phyloP scores from a whole-genome alignment of 2,329 filamentous ascomycete species.

The Alternaria sp. region DNA sequence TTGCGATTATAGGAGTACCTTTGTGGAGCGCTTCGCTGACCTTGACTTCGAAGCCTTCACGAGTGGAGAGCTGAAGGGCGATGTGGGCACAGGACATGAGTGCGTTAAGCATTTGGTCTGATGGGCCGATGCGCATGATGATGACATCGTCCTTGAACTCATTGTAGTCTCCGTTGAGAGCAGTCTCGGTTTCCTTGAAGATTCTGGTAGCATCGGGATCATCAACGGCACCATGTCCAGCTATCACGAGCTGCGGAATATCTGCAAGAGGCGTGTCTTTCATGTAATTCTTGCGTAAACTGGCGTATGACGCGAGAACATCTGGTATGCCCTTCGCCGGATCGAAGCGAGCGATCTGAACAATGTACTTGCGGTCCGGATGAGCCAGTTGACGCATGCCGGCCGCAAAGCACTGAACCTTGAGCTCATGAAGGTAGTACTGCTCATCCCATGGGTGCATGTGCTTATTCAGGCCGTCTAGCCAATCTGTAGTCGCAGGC shows the following conservation, averaged over 20 bases:
- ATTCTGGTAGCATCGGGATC: slow-evolving; percentile 79
- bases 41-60: slow-evolving; percentile 87
- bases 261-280: slow-evolving; percentile 58
- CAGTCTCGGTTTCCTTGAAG: slow-evolving; percentile 74
- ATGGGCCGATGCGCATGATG: slow-evolving; percentile 78
- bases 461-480: slow-evolving; percentile 81
- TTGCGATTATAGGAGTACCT: slow-evolving; percentile 79
- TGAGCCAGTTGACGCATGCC: slow-evolving; percentile 67
- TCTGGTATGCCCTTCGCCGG: slow-evolving; percentile 83
- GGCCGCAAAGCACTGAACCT: slow-evolving; percentile 66
- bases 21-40: slow-evolving; percentile 85
- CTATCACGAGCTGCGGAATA: slow-evolving; percentile 76
- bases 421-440: slow-evolving; percentile 80
- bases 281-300: slow-evolving; percentile 70
- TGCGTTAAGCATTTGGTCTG: slow-evolving; percentile 81
- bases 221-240: slow-evolving; percentile 81
- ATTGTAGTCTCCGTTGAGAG: slow-evolving; percentile 68
- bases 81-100: slow-evolving; percentile 76
- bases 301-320: slow-evolving; percentile 77
- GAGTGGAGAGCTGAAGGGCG: slow-evolving; percentile 79
- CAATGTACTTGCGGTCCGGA: slow-evolving; percentile 74
- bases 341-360: slow-evolving; percentile 83
- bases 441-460: slow-evolving; percentile 74
- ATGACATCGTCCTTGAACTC: slow-evolving; percentile 66
- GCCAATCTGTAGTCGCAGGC: slow-evolving; percentile 83